These are phyloP conservation scores for Debaryomyces coudertii DNA, from an alignment of 1,139 yeast species.

Conservation along the genomic window DNA sequence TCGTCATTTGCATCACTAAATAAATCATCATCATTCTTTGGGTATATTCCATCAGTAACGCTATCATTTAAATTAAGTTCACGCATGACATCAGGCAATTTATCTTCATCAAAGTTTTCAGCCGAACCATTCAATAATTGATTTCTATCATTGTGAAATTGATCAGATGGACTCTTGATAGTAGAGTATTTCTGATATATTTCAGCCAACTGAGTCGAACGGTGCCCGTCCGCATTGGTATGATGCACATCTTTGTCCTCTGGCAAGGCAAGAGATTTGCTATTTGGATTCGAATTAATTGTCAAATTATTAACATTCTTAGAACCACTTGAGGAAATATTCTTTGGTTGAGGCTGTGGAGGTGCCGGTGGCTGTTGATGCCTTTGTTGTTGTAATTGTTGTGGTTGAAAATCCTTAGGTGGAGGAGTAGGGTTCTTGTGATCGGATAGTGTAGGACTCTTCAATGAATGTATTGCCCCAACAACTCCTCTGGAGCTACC, in stretches of 20 bases:
- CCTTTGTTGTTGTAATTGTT: neutral
- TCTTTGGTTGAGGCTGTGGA: neutral
- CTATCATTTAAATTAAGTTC: slow-evolving; percentile 30
- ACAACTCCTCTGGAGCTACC: slow-evolving; percentile 67
- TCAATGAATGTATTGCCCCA: slow-evolving; percentile 59
- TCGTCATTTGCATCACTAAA: slow-evolving; percentile 42
- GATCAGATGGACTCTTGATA: slow-evolving; percentile 48
- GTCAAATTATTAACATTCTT: slow-evolving; percentile 18
- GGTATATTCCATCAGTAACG: slow-evolving; percentile 32
- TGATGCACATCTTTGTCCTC: neutral
- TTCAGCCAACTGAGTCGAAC: slow-evolving; percentile 46
- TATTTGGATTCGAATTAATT: slow-evolving; percentile 7
- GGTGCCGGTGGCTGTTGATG: slow-evolving; percentile 5
- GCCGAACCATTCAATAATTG: slow-evolving; percentile 40
- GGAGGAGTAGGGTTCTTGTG: slow-evolving; percentile 11
- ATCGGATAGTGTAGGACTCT: slow-evolving; percentile 24
- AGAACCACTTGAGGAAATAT: slow-evolving; percentile 8
- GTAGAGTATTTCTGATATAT: slow-evolving; percentile 50
- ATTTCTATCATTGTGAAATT: slow-evolving; percentile 34
- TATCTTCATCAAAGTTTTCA: slow-evolving; percentile 40
- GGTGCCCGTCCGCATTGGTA: slow-evolving; percentile 22
- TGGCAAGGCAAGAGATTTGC: neutral
- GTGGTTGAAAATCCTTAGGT: slow-evolving; percentile 12
- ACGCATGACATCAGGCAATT: slow-evolving; percentile 36
- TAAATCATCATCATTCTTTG: slow-evolving; percentile 42